Base-by-base conservation (phyloP, 2,329 filamentous ascomycete species). In the Chaetomium olivaceum region DNA sequence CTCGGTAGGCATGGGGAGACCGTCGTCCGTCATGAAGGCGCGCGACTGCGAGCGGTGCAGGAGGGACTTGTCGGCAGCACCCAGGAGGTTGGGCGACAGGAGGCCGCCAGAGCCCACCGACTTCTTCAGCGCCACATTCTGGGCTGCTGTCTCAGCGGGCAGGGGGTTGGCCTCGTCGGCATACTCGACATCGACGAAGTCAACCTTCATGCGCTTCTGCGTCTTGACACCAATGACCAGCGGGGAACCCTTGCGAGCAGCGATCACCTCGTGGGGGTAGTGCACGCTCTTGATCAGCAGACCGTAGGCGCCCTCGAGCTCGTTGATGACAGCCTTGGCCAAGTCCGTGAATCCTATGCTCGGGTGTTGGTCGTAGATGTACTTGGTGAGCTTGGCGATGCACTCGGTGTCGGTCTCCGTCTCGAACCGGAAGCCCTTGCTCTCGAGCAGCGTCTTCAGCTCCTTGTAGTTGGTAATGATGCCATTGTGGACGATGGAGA, bases 391-490 rank as follows among this genome's bases (percentile, higher is more conserved):
- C 86, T 98, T 99, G 72, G 95, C 95, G 80, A 99, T 99, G 80
- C 94, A 97, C 83, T 99, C 95, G 61, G 95, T 99, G 77, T 99
- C 95, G 72, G 95, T 99, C 82, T 99, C 94, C 61, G 95, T 99
- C 89, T 99, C 95, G 79, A 99, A 99, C 77, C 89, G 91, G 89
- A 97, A 96, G 77, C 95, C 95, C 87, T 98, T 99, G 85, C 86
- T 86, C 82, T 90, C 87, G 73, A 99, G 87, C 70, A 99, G 89
- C 69, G 91, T 92, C 88, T 94, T 97, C 75, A 99, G 84, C 83
- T 99, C 95, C 87, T 99, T 99, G 88, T 99, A 99, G 87, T 99
- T 99, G 84, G 95, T 99, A 82, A 99, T 99, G 86, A 99, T 99
- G 77, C 95, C 95, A 82, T 99, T 99, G 90, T 99, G 95, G 68